A percentile compares a stretch with the other conserved stretches of the same genome.
These are phyloP conservation scores for Cystobasidium pallidum DNA, from an alignment of 1,284 basidiomycete genomes.

Conservation along the genomic window DNA sequence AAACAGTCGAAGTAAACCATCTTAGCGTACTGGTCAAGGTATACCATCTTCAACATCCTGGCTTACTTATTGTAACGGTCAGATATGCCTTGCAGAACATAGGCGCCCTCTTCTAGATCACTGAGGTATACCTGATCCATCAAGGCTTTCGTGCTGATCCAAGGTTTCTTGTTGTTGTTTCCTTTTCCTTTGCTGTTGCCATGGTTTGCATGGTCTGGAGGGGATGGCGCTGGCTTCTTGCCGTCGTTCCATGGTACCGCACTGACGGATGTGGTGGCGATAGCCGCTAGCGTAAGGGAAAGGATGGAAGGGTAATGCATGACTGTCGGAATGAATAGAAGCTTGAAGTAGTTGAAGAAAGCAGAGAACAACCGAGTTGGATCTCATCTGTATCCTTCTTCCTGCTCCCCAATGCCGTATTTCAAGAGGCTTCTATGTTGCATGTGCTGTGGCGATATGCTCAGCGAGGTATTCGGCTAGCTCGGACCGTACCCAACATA, in stretches of 20 bases:
- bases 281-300: not conserved
- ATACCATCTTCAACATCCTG: too few relatives aligned
- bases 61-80: constrained; percentile 8
- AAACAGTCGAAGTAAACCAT: not conserved
- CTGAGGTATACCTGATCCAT: constrained; percentile 1
- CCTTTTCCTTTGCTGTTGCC: not conserved
- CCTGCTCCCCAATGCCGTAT: too few relatives aligned
- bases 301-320: constrained; percentile 1
- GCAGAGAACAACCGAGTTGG: not conserved
- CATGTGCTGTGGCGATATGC: too few relatives aligned
- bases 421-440: too few relatives aligned
- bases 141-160: not conserved
- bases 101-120: constrained; percentile 13
- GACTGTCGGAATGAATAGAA: not conserved
- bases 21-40: not conserved
- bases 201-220: not conserved
- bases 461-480: too few relatives aligned
- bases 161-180: not conserved
- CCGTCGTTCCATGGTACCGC: constrained; percentile 13
- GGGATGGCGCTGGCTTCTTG: constrained; percentile 5
- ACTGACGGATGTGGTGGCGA: not conserved
- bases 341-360: not conserved
- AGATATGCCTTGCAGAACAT: constrained; percentile 15
- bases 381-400: not conserved
- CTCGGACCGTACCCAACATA: too few relatives aligned